Percentiles rank a stretch among this genome's conserved stretches.
Evolutionary conservation across 2,329 filamentous ascomycete species (phyloP).

Genomic region (Fusarium proliferatum): DNA sequence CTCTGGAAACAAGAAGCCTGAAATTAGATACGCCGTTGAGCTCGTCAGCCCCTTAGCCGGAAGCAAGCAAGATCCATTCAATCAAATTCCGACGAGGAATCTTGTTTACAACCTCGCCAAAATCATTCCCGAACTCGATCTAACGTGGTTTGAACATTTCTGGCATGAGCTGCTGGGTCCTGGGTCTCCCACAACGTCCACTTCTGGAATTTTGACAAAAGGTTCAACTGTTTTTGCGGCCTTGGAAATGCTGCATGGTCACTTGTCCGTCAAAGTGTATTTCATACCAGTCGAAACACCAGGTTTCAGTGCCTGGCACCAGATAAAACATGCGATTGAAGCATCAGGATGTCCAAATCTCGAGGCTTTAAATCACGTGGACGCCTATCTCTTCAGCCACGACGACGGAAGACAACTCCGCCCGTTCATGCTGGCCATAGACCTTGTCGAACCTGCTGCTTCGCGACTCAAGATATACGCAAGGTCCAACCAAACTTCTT

Average conservation of each 20-base stretch:
- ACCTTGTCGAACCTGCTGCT: background rate
- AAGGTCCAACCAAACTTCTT: background rate
- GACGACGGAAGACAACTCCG: background rate
- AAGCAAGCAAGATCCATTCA: background rate
- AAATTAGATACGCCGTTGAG: background rate
- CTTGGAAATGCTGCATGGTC: background rate
- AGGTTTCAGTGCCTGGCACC: background rate
- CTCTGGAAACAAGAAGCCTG: background rate
- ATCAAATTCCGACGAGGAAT: background rate
- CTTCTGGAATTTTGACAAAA: background rate
- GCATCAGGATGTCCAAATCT: background rate
- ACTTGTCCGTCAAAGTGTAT: background rate
- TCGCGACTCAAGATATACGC: constrained; percentile 2
- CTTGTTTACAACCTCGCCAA: background rate
- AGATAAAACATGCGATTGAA: background rate
- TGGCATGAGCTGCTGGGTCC: background rate
- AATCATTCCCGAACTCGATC: background rate
- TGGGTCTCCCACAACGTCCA: background rate
- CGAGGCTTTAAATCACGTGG: background rate
- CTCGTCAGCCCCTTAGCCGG: background rate
- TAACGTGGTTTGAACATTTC: constrained; percentile 5
- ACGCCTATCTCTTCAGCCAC: background rate
- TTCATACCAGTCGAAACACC: constrained; percentile 1
- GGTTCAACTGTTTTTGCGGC: background rate
- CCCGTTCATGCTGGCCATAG: constrained; percentile 6